These are phyloP conservation scores for Cinnamomum chago DNA, from an alignment of 164 flowering plant genomes.

Conservation along the genomic window DNA sequence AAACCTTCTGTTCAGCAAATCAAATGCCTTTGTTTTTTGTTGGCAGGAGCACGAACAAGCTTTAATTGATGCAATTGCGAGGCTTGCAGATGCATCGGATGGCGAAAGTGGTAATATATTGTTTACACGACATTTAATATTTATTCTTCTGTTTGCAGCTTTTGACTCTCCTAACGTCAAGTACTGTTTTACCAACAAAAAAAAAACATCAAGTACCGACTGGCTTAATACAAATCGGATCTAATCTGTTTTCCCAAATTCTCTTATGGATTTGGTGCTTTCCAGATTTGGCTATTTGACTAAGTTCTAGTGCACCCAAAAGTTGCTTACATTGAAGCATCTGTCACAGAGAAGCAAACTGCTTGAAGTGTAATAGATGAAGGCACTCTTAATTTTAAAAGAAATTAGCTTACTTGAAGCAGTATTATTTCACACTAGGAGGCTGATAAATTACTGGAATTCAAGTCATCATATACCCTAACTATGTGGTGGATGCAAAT, in stretches of 20 bases:
- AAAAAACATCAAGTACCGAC: background rate
- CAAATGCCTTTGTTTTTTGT: slow-evolving; percentile 5
- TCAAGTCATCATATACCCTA: too few relatives aligned
- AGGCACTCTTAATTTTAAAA: too few relatives aligned
- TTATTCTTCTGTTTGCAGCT: too few relatives aligned
- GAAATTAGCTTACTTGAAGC: too few relatives aligned
- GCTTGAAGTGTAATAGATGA: too few relatives aligned
- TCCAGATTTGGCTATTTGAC: background rate
- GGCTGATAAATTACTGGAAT: too few relatives aligned
- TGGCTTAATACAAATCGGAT: background rate
- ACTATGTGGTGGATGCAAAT: too few relatives aligned
- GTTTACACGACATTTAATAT: background rate
- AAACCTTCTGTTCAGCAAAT: background rate
- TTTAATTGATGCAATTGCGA: slow-evolving; percentile 69
- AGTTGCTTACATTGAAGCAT: background rate
- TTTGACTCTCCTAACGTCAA: background rate
- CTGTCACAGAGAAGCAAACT: too few relatives aligned
- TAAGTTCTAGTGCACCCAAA: background rate
- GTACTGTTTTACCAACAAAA: too few relatives aligned
- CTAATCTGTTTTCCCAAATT: too few relatives aligned
- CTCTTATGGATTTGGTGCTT: background rate
- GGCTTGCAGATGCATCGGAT: slow-evolving; percentile 79
- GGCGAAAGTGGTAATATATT: slow-evolving; percentile 45
- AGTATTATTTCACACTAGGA: too few relatives aligned
- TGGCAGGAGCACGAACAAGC: slow-evolving; percentile 90